Evolutionary conservation across 139 green algal genomes (phyloP), one percentile per base, ranked within the genome.

Genomic region (Microglena sp.): DNA sequence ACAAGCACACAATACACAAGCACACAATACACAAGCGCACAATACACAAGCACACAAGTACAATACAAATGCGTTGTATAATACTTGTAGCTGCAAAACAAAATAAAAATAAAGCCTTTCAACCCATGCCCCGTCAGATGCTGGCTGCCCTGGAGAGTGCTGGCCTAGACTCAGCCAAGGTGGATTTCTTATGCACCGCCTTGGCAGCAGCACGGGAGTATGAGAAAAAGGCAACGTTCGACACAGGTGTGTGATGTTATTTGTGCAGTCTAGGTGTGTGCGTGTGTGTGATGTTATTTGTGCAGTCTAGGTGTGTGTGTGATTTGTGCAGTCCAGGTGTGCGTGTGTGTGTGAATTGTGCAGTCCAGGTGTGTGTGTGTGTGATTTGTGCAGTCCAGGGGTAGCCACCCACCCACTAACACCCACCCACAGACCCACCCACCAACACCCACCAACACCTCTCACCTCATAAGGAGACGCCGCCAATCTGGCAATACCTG

Each of bases 141-240:
- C 33, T 83, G 32, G 35, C 56, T 0, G 26, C 77, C 60, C 72
- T 89, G 29, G 55, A 70, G 3, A 62, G 55, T 40, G 80, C 80
- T 26, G 78, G 77, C 2, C 63, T 87, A 55, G 67, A 60, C 56
- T 53, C 67, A 0, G 69, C 73, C 1, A 40, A 67, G 0, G 66
- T 72, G 40, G 27, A 33, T 7, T 11, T 33, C 35, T 22, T 67
- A 60, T 60, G 53, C 35, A 4, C 32, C 22, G 46, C 6, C n/a
- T n/a, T n/a, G n/a, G n/a, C n/a, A 5, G 30, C 33, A 43, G 77
- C 73, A 8, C 59, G 60, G 30, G 57, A 81, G 36, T 73, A 75
- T 50, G 71, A 83, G 56, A 70, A 82, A 5, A 72, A 81, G 55
- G 76, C 68, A 3, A 74, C 66, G 30, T 84, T 84, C 28, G 53